Base-by-base conservation (phyloP, 1,139 yeast genomes). In the Candida anutae region DNA sequence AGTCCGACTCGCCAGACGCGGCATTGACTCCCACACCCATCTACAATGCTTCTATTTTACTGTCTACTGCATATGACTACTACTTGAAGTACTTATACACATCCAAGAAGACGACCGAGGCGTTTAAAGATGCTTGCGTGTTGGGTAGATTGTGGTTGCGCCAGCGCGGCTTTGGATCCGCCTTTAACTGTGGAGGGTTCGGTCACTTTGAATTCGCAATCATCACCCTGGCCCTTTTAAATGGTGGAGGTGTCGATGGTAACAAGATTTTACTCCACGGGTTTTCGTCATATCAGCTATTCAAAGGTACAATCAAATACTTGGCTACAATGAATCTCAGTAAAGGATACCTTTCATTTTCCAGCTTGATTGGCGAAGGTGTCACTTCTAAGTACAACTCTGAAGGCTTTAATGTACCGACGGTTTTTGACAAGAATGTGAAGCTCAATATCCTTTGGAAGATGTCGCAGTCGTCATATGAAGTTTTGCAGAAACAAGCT, bases 191-290 rank as follows among this genome's bases (percentile, higher is more conserved):
- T 27, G 87, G 87, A 25, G 97, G 97, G 0, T 88, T 90, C 52
- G 97, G 97, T 11, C 84, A 81, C 42, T 85, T 85, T 50, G 97
- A 90, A 56, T 87, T 87, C 55, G 78, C 90, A 15, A 60, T 80
- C 25, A 55, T 88, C 28, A 74, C 85, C 77, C 78, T 94, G 24
- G 81, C 87, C 2, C 60, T 90, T 33, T 61, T 90, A 23, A 76
- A 78, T 39, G 95, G 96, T 41, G 95, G 95, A 42, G 93, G 94
- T 28, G 53, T 62, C 8, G 69, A 67, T 39, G 88, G 93, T 13
- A 79, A 79, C 44, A 79, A 77, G 44, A 77, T 85, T 18, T 62
- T 90, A 33, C 55, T 87, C 25, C 79, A 78, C 42, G 98, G 97
- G 1, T 88, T 82, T 50, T 84, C 95, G 4, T 80, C 94, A 16